phyloP scores from a whole-genome alignment of 306 rosid genomes.

The Sphenostylis stenocarpa region DNA sequence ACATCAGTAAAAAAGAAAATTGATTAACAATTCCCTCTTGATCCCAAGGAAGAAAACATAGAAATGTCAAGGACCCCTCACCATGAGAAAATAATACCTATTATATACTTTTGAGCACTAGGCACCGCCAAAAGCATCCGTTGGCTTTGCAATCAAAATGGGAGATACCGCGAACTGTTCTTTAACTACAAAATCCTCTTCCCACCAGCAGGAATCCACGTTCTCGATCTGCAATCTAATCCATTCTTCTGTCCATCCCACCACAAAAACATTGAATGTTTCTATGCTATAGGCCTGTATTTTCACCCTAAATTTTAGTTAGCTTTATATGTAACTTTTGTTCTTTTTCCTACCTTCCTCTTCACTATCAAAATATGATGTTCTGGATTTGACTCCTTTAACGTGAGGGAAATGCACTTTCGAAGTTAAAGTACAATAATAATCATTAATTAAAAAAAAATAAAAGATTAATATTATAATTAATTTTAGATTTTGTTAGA shows the following conservation, averaged over 20 bases:
- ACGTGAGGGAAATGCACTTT: too few species aligned
- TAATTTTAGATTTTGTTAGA: too few species aligned
- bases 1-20: constrained; percentile 6
- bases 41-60: constrained; percentile 15
- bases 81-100: constrained; percentile 40
- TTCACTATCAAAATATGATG: constrained; percentile 2
- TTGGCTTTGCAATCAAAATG: constrained; percentile 36
- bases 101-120: constrained; percentile 34
- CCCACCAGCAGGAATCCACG: constrained; percentile 26
- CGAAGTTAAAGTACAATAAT: too few species aligned
- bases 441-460: too few species aligned
- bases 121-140: constrained; percentile 27
- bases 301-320: constrained; percentile 20
- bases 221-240: neutral
- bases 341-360: neutral
- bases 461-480: too few species aligned
- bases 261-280: constrained; percentile 8
- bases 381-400: too few species aligned
- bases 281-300: constrained; percentile 22
- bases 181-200: constrained; percentile 41
- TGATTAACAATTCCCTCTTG: constrained; percentile 17
- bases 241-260: constrained; percentile 30
- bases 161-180: constrained; percentile 28
- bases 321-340: neutral
- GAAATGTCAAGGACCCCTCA: constrained; percentile 49